These are phyloP conservation scores for Ceratocystis ficicola DNA, from an alignment of 2,329 filamentous ascomycete species.

Conservation along the genomic window DNA sequence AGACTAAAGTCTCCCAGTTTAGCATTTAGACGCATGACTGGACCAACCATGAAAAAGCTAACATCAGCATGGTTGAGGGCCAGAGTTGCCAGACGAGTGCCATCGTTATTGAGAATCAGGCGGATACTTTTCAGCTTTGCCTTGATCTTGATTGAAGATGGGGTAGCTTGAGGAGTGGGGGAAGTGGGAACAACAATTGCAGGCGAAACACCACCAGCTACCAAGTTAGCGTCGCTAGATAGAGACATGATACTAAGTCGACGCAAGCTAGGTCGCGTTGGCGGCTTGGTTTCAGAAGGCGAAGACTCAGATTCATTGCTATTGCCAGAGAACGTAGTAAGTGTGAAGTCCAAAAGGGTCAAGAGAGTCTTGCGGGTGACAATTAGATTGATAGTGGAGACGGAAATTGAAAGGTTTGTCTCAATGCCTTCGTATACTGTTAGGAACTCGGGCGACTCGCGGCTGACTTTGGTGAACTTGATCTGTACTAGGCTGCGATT, in stretches of 20 bases:
- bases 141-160: slow-evolving; percentile 80
- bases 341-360: slow-evolving; percentile 84
- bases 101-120: slow-evolving; percentile 93
- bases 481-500: slow-evolving; percentile 75
- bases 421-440: slow-evolving; percentile 85
- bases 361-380: slow-evolving; percentile 87
- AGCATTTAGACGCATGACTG: slow-evolving; percentile 76
- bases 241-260: slow-evolving; percentile 19
- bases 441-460: slow-evolving; percentile 84
- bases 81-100: slow-evolving; percentile 82
- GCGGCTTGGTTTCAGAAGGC: slow-evolving; percentile 26
- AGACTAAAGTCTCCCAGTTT: slow-evolving; percentile 78
- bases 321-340: slow-evolving; percentile 71
- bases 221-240: slow-evolving; percentile 14
- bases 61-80: slow-evolving; percentile 88
- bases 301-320: slow-evolving; percentile 26
- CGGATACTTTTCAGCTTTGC: slow-evolving; percentile 87
- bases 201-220: slow-evolving; percentile 3
- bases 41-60: slow-evolving; percentile 74
- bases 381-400: slow-evolving; percentile 92
- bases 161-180: not conserved
- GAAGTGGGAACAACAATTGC: slow-evolving; percentile 24
- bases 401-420: slow-evolving; percentile 77
- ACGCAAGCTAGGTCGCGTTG: slow-evolving; percentile 14
- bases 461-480: slow-evolving; percentile 82